A percentile compares a stretch with the other conserved stretches of the same genome.
Evolutionary conservation across 345 rosid species (phyloP).

Genomic region (Boechera retrofracta): DNA sequence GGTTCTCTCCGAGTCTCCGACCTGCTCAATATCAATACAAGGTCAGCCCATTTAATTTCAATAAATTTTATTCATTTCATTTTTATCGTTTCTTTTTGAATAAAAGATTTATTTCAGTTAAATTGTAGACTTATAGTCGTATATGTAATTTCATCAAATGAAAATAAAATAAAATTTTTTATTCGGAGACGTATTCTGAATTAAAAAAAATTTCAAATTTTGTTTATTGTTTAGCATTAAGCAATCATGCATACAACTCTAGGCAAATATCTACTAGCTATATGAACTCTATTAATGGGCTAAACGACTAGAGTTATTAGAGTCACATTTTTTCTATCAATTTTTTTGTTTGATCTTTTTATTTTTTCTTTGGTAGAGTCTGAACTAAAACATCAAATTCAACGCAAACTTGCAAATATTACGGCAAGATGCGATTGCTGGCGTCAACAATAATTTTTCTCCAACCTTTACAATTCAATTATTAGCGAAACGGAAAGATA

Average conservation of each 20-base stretch:
- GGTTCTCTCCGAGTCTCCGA: background rate
- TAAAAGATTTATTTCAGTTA: background rate
- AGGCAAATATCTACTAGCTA: background rate
- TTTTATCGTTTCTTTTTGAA: too few species aligned
- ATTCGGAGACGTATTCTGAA: background rate
- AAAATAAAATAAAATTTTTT: too few species aligned
- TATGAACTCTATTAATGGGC: background rate
- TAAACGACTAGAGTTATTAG: background rate
- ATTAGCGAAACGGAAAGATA: too few species aligned
- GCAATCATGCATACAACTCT: background rate
- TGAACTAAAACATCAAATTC: background rate
- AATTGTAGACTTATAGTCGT: background rate
- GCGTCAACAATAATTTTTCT: background rate
- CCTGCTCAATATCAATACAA: background rate
- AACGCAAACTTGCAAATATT: background rate
- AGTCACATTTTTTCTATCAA: background rate
- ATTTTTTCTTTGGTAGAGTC: background rate
- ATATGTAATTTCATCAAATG: background rate
- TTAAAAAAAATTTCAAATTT: background rate
- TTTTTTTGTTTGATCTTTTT: background rate
- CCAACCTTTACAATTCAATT: background rate
- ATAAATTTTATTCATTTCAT: background rate
- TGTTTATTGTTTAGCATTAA: background rate
- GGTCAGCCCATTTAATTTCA: background rate
- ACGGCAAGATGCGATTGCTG: background rate